Base-by-base conservation (phyloP, 2,329 filamentous ascomycete genomes). In the Aspergillus eucalypticola region DNA sequence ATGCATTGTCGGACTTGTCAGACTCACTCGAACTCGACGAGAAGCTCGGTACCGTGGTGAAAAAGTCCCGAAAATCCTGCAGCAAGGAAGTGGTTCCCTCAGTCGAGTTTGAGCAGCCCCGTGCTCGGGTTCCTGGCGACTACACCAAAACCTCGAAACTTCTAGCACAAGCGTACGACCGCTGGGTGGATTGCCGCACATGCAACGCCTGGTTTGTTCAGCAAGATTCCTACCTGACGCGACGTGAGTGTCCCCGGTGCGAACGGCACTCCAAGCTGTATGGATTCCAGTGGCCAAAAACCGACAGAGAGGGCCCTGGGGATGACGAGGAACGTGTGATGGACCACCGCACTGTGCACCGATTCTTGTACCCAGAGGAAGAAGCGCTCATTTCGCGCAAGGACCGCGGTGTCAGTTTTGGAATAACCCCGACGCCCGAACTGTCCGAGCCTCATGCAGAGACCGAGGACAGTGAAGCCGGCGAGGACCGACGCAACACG, bases 221-320 rank as follows among this genome's bases (percentile, higher is more conserved):
- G 74, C 84, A 87, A 42, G 90, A 98, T 64, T 92, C 91, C 0
- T 97, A 96, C 74, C 89, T 88, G 65, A 97, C 93, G 1, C 87
- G 89, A 55, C 88, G 90, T 52, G 89, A 91, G 15, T 99, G 95
- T 73, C 93, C 92, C 3, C 87, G 95, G 6, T 99, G 95, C 75
- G 95, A 99, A 78, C 86, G 95, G 0, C 95, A 99, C 72, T 96
- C 91, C 15, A 98, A 96, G 79, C 80, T 99, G 0, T 99, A 98
- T 73, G 96, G 96, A 0, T 97, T 90, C 71, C 83, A 90, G 59
- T 99, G 95, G 95, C 95, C 95, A 5, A 97, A 99, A 80, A 98
- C 95, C 0, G 90, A 96, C 61, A 89, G 84, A 63, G 87, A 89
- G 25, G 91, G 91, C 0, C 86, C 86, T 15, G 76, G 84, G 19